phyloP scores from a whole-genome alignment of 371 early-diverging fungal species.

The Mucor mucedo region DNA sequence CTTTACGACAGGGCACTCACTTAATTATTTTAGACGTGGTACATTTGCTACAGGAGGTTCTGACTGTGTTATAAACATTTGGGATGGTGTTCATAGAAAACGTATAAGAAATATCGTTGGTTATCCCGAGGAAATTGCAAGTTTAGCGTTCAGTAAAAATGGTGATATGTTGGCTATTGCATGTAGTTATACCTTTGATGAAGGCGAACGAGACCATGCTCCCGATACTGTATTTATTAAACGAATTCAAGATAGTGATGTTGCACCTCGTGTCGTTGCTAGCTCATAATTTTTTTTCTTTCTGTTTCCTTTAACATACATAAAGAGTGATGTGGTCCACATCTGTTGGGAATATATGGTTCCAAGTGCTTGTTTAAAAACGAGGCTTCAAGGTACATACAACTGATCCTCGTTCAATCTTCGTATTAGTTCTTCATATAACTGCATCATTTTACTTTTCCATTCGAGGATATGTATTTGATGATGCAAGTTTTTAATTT shows the following conservation, averaged over 20 bases:
- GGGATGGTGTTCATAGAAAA: slow-evolving; percentile 93
- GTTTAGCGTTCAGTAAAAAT: slow-evolving; percentile 81
- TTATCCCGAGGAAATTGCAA: slow-evolving; percentile 85
- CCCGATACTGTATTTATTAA: slow-evolving; percentile 83
- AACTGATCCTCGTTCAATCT: no score
- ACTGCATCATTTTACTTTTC: no score
- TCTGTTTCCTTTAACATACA: no score
- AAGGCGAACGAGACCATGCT: slow-evolving; percentile 90
- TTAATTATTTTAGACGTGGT: slow-evolving; percentile 59
- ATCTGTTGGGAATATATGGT: no score
- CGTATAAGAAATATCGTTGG: slow-evolving; percentile 79
- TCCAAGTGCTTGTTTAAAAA: no score
- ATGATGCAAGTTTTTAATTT: no score
- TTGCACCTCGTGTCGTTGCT: slow-evolving; percentile 49
- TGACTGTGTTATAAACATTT: slow-evolving; percentile 90
- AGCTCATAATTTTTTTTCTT: no score
- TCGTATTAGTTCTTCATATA: no score
- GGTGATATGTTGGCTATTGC: slow-evolving; percentile 89
- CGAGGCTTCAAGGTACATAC: no score
- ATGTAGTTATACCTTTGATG: slow-evolving; percentile 91
- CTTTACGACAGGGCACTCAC: background rate
- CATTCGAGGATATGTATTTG: no score
- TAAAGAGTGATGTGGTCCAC: no score
- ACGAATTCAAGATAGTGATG: slow-evolving; percentile 72
- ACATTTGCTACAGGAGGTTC: slow-evolving; percentile 96